Evolutionary conservation across 495 filamentous ascomycete species (phyloP).

Genomic region (Delitschia confertaspora): DNA sequence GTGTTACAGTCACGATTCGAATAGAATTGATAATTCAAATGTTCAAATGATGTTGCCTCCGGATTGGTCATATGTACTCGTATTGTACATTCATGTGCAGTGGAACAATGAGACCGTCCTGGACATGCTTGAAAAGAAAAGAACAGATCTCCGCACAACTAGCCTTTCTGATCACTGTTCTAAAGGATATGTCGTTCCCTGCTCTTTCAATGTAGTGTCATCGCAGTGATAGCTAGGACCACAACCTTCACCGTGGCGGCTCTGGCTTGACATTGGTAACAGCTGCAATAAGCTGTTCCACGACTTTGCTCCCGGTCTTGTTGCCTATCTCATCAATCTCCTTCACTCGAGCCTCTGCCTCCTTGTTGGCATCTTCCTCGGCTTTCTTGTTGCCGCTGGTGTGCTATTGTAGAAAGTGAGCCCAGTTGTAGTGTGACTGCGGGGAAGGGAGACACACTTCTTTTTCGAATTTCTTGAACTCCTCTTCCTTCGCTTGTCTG

Average conservation of each 20-base stretch:
- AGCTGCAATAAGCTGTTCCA: slow-evolving; percentile 68
- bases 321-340: slow-evolving; percentile 73
- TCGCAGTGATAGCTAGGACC: too few relatives aligned
- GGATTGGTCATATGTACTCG: too few relatives aligned
- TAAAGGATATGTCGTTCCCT: too few relatives aligned
- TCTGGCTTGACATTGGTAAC: slow-evolving; percentile 71
- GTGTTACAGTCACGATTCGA: too few relatives aligned
- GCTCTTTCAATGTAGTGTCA: too few relatives aligned
- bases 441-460: slow-evolving; percentile 50
- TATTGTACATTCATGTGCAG: too few relatives aligned
- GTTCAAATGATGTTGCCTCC: too few relatives aligned
- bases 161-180: too few relatives aligned
- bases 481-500: slow-evolving; percentile 77
- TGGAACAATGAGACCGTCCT: too few relatives aligned
- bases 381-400: slow-evolving; percentile 78
- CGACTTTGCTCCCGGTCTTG: slow-evolving; percentile 68
- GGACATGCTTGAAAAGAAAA: too few relatives aligned
- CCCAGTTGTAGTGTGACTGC: neutral
- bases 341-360: slow-evolving; percentile 69
- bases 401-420: slow-evolving; percentile 46
- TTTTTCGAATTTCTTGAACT: slow-evolving; percentile 90
- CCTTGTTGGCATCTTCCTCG: slow-evolving; percentile 74
- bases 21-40: too few relatives aligned
- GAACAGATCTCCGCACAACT: too few relatives aligned
- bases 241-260: slow-evolving; percentile 19